Conservation (phyloP, 2,329 filamentous ascomycete species). For the Diaporthe eres region DNA sequence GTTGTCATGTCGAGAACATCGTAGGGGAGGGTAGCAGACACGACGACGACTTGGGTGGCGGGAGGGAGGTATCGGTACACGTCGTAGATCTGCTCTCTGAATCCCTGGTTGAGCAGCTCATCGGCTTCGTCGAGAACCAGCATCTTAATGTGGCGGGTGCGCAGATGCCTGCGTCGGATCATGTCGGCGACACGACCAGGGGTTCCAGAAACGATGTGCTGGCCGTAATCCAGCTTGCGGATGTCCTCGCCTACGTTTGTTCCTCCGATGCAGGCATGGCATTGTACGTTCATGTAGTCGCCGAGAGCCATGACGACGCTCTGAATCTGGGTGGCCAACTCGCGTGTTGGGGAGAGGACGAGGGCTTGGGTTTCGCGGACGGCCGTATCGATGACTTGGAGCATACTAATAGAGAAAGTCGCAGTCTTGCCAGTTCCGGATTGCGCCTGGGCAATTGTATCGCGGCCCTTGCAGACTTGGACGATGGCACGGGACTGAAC, state of each 20-base stretch:
- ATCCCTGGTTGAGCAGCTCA: constrained; percentile 95
- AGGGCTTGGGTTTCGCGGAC: constrained; percentile 98
- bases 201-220: constrained; percentile 97
- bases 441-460: constrained; percentile 98
- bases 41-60: constrained; percentile 97
- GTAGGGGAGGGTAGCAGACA: constrained; percentile 98
- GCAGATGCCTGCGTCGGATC: constrained; percentile 98
- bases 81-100: constrained; percentile 99
- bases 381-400: constrained; percentile 97
- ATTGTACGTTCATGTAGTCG: constrained; percentile 99
- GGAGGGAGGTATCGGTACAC: constrained; percentile 99
- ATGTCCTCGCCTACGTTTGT: constrained; percentile 99
- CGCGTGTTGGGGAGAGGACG: constrained; percentile 97
- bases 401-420: constrained; percentile 98
- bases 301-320: constrained; percentile 99
- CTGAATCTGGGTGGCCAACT: constrained; percentile 99
- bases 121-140: constrained; percentile 99
- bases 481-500: constrained; percentile 99
- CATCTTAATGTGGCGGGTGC: constrained; percentile 99
- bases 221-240: constrained; percentile 95
- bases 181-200: constrained; percentile 99
- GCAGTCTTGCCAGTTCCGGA: constrained; percentile 99
- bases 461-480: constrained; percentile 98
- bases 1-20: constrained; percentile 99
- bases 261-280: constrained; percentile 99